A percentile compares a stretch with the other conserved stretches of the same genome.
phyloP scores from a whole-genome alignment of 23 red algal species.

The Gracilaria vermiculophylla region DNA sequence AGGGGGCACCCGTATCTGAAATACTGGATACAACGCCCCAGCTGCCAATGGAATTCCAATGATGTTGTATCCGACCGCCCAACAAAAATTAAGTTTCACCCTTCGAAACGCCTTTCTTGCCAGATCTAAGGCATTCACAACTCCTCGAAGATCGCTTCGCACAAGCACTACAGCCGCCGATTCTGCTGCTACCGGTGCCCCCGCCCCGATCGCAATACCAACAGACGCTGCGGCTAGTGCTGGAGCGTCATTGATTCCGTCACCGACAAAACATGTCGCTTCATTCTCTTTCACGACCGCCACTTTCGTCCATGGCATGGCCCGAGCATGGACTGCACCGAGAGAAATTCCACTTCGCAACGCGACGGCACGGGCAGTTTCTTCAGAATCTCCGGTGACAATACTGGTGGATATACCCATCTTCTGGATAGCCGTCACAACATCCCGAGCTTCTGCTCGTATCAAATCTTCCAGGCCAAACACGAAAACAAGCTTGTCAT shows the following conservation, averaged over 20 bases:
- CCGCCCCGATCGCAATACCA: constrained; percentile 86
- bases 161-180: constrained; percentile 77
- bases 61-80: constrained; percentile 90
- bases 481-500: constrained; percentile 44
- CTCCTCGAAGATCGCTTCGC: constrained; percentile 74
- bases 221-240: constrained; percentile 88
- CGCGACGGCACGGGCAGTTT: constrained; percentile 72
- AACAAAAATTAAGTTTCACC: constrained; percentile 89
- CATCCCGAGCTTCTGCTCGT: constrained; percentile 77
- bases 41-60: constrained; percentile 87
- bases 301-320: constrained; percentile 81
- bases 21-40: constrained; percentile 75
- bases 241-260: constrained; percentile 98
- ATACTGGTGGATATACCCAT: constrained; percentile 35
- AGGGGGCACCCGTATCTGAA: constrained; percentile 71
- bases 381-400: constrained; percentile 85
- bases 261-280: constrained; percentile 82
- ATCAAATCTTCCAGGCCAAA: constrained; percentile 83
- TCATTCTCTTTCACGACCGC: constrained; percentile 43
- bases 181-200: constrained; percentile 76
- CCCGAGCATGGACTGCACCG: constrained; percentile 56
- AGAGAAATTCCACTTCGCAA: constrained; percentile 61
- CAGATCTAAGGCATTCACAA: constrained; percentile 73
- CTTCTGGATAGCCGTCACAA: constrained; percentile 53
- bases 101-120: constrained; percentile 72